Evolutionary conservation across 257 asterid genomes (phyloP).

Genomic region (Sherardia arvensis): DNA sequence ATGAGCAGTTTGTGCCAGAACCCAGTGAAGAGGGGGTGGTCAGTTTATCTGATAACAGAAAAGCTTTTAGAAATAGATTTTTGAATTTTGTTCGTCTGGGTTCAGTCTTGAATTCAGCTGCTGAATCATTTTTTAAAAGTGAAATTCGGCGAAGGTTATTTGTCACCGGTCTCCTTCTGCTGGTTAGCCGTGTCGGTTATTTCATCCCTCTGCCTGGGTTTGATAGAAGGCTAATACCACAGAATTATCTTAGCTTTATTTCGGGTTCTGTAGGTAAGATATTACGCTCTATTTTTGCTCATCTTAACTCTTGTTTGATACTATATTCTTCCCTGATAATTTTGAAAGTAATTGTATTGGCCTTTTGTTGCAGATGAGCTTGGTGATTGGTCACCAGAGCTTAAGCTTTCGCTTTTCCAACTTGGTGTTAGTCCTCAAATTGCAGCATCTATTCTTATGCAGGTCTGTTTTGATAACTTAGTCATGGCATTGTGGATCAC

Average conservation of each 20-base stretch:
- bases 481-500: slow-evolving; percentile 5
- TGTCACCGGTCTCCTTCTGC: slow-evolving; percentile 66
- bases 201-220: slow-evolving; percentile 93
- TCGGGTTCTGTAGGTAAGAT: slow-evolving; percentile 81
- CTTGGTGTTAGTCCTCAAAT: slow-evolving; percentile 98
- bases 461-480: slow-evolving; percentile 39
- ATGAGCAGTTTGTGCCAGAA: slow-evolving; percentile 30
- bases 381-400: slow-evolving; percentile 75
- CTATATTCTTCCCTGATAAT: neutral
- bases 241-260: slow-evolving; percentile 74
- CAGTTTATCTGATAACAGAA: slow-evolving; percentile 15
- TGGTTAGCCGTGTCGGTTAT: slow-evolving; percentile 81
- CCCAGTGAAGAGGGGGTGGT: slow-evolving; percentile 22
- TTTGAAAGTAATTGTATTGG: neutral
- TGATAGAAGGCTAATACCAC: slow-evolving; percentile 88
- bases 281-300: neutral
- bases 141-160: slow-evolving; percentile 90
- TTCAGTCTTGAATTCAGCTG: slow-evolving; percentile 60
- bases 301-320: neutral
- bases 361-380: slow-evolving; percentile 61
- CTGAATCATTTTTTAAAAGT: slow-evolving; percentile 92
- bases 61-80: slow-evolving; percentile 59
- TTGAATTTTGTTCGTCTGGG: slow-evolving; percentile 60
- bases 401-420: slow-evolving; percentile 91
- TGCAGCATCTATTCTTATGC: slow-evolving; percentile 95